Evolutionary conservation across 75 land plant species (phyloP).

Genomic region (Sequoia sempervirens): DNA sequence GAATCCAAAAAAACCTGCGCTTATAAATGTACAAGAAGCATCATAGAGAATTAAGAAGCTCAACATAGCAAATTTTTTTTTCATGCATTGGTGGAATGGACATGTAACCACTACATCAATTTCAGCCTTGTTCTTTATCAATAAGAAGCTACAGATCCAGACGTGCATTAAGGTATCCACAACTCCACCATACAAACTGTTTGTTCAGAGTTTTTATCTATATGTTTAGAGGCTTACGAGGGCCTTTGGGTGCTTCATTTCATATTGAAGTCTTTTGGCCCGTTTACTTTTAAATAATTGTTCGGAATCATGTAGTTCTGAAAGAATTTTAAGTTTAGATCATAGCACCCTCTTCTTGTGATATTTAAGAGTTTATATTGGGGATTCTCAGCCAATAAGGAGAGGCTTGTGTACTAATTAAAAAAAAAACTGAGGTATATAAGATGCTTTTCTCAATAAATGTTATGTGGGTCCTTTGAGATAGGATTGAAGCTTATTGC

Average conservation of each 20-base stretch:
- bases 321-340: neutral
- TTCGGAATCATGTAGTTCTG: neutral
- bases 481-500: neutral
- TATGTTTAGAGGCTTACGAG: neutral
- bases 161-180: neutral
- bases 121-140: neutral
- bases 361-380: neutral
- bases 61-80: neutral
- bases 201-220: neutral
- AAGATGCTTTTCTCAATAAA: neutral
- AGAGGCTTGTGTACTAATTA: neutral
- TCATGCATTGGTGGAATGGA: neutral
- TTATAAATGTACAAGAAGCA: neutral
- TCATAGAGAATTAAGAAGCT: neutral
- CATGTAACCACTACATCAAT: neutral
- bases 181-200: neutral
- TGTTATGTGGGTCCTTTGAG: neutral
- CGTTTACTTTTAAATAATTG: neutral
- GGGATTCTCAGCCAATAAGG: neutral
- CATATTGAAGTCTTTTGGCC: neutral
- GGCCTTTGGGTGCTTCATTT: neutral
- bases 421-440: neutral
- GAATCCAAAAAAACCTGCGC: neutral
- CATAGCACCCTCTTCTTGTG: neutral
- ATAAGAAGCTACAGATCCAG: constrained; percentile 2